These are phyloP conservation scores for Kwoniella europaea DNA, from an alignment of 768 basidiomycete species.

Conservation along the genomic window DNA sequence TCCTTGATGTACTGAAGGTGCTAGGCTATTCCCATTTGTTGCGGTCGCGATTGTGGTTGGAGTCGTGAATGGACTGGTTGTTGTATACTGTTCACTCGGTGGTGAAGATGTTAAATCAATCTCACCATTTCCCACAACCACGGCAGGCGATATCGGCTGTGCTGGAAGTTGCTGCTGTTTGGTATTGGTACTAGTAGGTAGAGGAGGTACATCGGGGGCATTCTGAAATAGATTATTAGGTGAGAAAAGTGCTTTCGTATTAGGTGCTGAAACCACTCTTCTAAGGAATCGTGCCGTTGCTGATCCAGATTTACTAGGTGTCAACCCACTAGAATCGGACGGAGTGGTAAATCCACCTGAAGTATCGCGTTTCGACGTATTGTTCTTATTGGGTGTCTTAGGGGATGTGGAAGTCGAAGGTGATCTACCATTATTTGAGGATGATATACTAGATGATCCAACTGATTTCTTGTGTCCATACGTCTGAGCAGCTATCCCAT, in stretches of 20 bases:
- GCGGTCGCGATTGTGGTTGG: constrained; percentile 1
- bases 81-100: constrained; percentile 5
- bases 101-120: constrained; percentile 33
- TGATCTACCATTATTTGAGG: constrained; percentile 15
- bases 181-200: constrained; percentile 58
- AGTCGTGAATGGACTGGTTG: constrained; percentile 18
- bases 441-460: constrained; percentile 38
- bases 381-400: constrained; percentile 34
- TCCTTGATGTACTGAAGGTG: constrained; percentile 26
- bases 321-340: constrained; percentile 19
- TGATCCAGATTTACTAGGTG: constrained; percentile 28
- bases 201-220: constrained; percentile 63
- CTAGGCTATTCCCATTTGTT: constrained; percentile 41
- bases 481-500: constrained; percentile 5
- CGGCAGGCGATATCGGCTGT: constrained; percentile 76
- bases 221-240: constrained; percentile 49
- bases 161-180: constrained; percentile 44
- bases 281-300: constrained; percentile 84
- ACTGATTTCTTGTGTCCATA: constrained; percentile 31
- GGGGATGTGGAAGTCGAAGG: constrained; percentile 40
- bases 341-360: constrained; percentile 20
- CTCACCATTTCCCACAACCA: constrained; percentile 58
- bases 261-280: constrained; percentile 94
- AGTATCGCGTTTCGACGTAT: constrained; percentile 9
- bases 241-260: constrained; percentile 85